Percentiles rank a stretch among this genome's conserved stretches.
Evolutionary conservation across 2,329 filamentous ascomycete genomes (phyloP).

Genomic region (Colletotrichum sp.): DNA sequence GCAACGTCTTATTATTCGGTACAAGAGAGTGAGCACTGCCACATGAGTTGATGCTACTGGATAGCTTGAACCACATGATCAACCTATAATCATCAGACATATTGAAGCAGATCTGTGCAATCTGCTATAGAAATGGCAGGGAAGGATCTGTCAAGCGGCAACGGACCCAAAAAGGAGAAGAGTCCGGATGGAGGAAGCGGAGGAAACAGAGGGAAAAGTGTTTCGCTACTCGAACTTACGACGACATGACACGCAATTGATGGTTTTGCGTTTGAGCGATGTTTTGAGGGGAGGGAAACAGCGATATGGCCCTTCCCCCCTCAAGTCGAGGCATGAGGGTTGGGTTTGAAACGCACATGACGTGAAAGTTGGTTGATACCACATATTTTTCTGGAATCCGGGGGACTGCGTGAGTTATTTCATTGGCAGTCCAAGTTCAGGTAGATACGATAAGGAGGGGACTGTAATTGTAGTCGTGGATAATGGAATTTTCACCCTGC

Average conservation of each 20-base stretch:
- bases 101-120: slow-evolving; percentile 13
- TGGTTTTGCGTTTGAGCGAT: slow-evolving; percentile 22
- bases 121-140: slow-evolving; percentile 7
- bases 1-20: background rate
- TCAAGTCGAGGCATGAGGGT: background rate
- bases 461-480: slow-evolving; percentile 21
- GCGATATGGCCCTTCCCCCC: background rate
- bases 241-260: slow-evolving; percentile 22
- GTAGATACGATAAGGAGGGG: slow-evolving; percentile 10
- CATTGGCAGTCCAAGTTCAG: background rate
- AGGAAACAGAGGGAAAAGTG: background rate
- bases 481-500: slow-evolving; percentile 9
- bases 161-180: background rate
- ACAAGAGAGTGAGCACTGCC: background rate
- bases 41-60: slow-evolving; percentile 8
- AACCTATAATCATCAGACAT: slow-evolving; percentile 19
- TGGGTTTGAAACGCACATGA: background rate
- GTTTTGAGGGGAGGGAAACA: background rate
- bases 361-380: slow-evolving; percentile 18
- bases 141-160: background rate
- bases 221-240: slow-evolving; percentile 20
- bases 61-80: slow-evolving; percentile 17
- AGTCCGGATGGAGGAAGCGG: background rate
- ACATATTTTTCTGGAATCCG: slow-evolving; percentile 10
- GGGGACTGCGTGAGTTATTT: background rate